Evolutionary conservation across 2,329 filamentous ascomycete genomes (phyloP), one percentile per base, ranked within the genome.

Genomic region (Lasiodiplodia sp.): DNA sequence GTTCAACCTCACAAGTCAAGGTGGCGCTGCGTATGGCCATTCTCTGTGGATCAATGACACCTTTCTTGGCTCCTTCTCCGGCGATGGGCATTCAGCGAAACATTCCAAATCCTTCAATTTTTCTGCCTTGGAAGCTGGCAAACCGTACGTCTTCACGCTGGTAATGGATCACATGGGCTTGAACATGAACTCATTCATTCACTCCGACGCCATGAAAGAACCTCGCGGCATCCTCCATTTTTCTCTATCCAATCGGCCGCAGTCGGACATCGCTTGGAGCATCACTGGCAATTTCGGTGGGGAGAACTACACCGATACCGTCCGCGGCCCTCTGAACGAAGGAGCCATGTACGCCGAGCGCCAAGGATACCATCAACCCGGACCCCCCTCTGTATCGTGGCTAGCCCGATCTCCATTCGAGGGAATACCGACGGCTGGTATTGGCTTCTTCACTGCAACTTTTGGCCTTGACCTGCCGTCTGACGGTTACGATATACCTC

Each of bases 161-260:
- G 78, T 93, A 0, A 82, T 94, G 14, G 92, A 94, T 77, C 89
- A 90, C 77, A 92, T 89, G 80, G 91, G 92, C 0, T 82, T 92
- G 0, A 86, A 93, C 69, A 87, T 91, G 72, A 88, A 91, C 77
- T 88, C 86, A 82, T 81, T 81, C 2, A 85, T 89, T 51, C 79
- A 80, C 25, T 76, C 73, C 16, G 79, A 81, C 14, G 75, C 75
- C 8, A 91, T 90, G 84, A 91, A 91, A 82, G 80, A 82, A 25
- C 87, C 85, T 0, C 87, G 86, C 51, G 90, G 86, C 31, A 87
- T 93, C 70, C 75, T 91, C 25, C 80, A 88, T 78, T 92, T 89
- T 79, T 75, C 75, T 2, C 82, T 92, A 37, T 72, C 80, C 2
- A 84, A 84, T 2, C 82, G 82, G 64, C n/a, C 28, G 12, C 69